A percentile compares a stretch with the other conserved stretches of the same genome.
Conservation (phyloP, 768 basidiomycete genomes). For the Hemileccinum rubropunctum region DNA sequence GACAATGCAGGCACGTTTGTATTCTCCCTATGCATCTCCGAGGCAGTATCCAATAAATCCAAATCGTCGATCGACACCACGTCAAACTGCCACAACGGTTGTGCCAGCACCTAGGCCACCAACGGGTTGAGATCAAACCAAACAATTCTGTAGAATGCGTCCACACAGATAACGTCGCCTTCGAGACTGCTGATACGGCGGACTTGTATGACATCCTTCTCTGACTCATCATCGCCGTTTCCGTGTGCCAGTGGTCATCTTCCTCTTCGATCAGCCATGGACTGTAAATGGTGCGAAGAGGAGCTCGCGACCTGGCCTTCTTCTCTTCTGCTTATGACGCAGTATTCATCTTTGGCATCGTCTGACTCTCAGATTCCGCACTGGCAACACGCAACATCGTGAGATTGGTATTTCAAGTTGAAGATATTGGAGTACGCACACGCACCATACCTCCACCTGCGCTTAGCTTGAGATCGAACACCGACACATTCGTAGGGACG, state of each 20-base stretch:
- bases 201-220: constrained; percentile 23
- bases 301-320: constrained; percentile 7
- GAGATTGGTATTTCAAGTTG: too few relatives aligned
- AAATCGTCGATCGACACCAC: constrained; percentile 77
- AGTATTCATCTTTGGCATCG: too few relatives aligned
- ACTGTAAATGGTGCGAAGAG: constrained; percentile 24
- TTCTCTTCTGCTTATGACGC: constrained; percentile 9
- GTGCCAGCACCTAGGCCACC: constrained; percentile 33
- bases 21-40: constrained; percentile 41
- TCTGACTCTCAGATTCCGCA: too few relatives aligned
- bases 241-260: constrained; percentile 19
- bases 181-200: constrained; percentile 17
- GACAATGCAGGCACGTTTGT: constrained; percentile 19
- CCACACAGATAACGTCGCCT: constrained; percentile 19
- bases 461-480: constrained; percentile 67
- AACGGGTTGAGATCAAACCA: constrained; percentile 32
- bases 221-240: constrained; percentile 15
- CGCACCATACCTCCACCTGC: constrained; percentile 58
- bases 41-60: constrained; percentile 77
- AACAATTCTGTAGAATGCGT: constrained; percentile 35
- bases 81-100: constrained; percentile 60
- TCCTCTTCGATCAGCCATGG: constrained; percentile 33
- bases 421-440: too few relatives aligned
- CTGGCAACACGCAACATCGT: too few relatives aligned
- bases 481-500: constrained; percentile 51